Conservation (phyloP, 306 rosid species). For the Ochetophila trinervis region DNA sequence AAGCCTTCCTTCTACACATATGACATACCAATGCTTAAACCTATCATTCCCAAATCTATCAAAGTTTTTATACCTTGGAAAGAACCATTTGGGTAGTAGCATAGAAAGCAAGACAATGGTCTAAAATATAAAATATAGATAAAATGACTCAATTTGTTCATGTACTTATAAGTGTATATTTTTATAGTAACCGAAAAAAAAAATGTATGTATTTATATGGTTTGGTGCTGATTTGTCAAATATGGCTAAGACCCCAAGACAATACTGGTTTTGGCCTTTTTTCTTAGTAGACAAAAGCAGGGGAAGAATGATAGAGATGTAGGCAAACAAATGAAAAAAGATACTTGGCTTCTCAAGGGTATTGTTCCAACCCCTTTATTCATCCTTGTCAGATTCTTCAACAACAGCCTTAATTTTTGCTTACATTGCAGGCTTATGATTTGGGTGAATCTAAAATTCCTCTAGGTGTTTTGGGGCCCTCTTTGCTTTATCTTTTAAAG, state of each 20-base stretch:
- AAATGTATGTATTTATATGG: too few relatives aligned
- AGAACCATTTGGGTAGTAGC: background rate
- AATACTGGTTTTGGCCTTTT: slow-evolving; percentile 32
- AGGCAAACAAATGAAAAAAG: slow-evolving; percentile 41
- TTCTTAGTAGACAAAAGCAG: slow-evolving; percentile 45
- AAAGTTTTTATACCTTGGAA: background rate
- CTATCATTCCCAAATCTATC: background rate
- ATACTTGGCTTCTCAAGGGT: slow-evolving; percentile 84
- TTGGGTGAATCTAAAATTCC: slow-evolving; percentile 73
- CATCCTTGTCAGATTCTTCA: slow-evolving; percentile 78
- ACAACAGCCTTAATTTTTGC: slow-evolving; percentile 70
- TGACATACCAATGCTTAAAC: background rate
- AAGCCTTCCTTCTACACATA: background rate
- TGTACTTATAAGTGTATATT: too few relatives aligned
- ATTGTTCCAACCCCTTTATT: slow-evolving; percentile 66
- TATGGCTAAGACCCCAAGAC: slow-evolving; percentile 33
- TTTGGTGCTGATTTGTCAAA: slow-evolving; percentile 41
- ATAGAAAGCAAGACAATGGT: too few relatives aligned
- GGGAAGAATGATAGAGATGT: slow-evolving; percentile 46
- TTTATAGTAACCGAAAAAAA: too few relatives aligned
- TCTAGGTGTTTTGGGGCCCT: slow-evolving; percentile 48
- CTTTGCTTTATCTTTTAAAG: slow-evolving; percentile 64
- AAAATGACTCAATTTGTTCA: too few relatives aligned
- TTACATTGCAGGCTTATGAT: slow-evolving; percentile 57
- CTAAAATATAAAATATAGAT: too few relatives aligned